A percentile compares a stretch with the other conserved stretches of the same genome.
phyloP scores from a whole-genome alignment of 129 eudicot genomes.

The Pulicaria dysenterica region DNA sequence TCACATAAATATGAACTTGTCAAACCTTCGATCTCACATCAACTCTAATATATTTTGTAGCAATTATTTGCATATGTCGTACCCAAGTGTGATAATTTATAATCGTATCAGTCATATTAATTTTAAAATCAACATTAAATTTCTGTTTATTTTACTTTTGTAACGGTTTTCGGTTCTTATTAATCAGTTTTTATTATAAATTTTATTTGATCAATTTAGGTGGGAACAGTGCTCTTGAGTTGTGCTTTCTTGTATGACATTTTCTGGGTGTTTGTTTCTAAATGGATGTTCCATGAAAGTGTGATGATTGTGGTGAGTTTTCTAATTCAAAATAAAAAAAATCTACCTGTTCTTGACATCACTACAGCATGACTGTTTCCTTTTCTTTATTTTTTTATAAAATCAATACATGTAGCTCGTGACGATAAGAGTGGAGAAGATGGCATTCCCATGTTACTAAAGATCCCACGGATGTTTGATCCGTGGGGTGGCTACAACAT shows the following conservation, averaged over 20 bases:
- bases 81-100: background rate
- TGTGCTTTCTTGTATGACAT: constrained; percentile 96
- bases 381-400: constrained; percentile 17
- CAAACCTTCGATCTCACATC: background rate
- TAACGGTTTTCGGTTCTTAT: background rate
- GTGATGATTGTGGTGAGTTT: constrained; percentile 97
- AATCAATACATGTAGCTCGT: constrained; percentile 81
- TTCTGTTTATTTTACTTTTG: background rate
- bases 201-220: constrained; percentile 50
- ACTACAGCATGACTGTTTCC: constrained; percentile 14
- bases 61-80: background rate
- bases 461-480: constrained; percentile 97
- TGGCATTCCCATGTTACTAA: constrained; percentile 96
- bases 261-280: constrained; percentile 95
- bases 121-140: background rate
- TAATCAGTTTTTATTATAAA: background rate
- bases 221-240: constrained; percentile 89
- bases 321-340: background rate
- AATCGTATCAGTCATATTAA: background rate
- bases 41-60: background rate
- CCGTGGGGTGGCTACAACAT: constrained; percentile 99
- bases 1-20: background rate
- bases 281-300: constrained; percentile 81
- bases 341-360: background rate
- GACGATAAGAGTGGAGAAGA: constrained; percentile 98